Evolutionary conservation across 169 alveolate genomes (phyloP), one percentile per base, ranked within the genome.

Genomic region (Hepatocystis sp.): DNA sequence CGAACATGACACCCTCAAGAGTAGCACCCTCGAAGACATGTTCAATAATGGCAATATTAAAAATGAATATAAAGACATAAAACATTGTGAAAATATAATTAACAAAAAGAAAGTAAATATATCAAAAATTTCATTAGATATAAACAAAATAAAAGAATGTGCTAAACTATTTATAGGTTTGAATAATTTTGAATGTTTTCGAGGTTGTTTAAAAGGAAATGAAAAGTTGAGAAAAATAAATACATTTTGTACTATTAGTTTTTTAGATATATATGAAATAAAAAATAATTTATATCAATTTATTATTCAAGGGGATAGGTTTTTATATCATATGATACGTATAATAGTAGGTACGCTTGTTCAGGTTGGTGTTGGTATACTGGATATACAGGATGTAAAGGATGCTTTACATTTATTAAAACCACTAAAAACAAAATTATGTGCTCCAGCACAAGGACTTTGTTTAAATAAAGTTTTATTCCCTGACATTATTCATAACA

Each of bases 251-350:
- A 76, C 40, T 49, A 76, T 76, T 23, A 47, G 44, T 15, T 76
- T 58, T 56, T 23, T 76, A 15, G 88, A 58, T 60, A 42, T 76
- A 34, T 63, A 76, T 42, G 40, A 76, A 58, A 2, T 76, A 46
- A 56, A 51, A 34, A 60, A 52, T 42, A 76, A 76, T 30, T 56
- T 76, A 19, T 76, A 76, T 58, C 88, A 76, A 15, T 76, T 76
- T 76, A 55, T 25, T n/a, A 66, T 92, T 5, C 88, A 76, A 15
- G 95, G 95, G 4, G 91, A 92, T 21, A 17, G 95, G 19, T 92
- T 92, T 56, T 49, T 92, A 39, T 92, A 92, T 44, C 91, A 90
- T 39, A 92, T 92, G 95, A 91, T 92, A 11, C 60, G 95, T 13
- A 86, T 91, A 42, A 92, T 92, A 3, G 91, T 90, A 46, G 89